Base-by-base conservation (phyloP, 2,329 filamentous ascomycete species). In the Fusarium equiseti region DNA sequence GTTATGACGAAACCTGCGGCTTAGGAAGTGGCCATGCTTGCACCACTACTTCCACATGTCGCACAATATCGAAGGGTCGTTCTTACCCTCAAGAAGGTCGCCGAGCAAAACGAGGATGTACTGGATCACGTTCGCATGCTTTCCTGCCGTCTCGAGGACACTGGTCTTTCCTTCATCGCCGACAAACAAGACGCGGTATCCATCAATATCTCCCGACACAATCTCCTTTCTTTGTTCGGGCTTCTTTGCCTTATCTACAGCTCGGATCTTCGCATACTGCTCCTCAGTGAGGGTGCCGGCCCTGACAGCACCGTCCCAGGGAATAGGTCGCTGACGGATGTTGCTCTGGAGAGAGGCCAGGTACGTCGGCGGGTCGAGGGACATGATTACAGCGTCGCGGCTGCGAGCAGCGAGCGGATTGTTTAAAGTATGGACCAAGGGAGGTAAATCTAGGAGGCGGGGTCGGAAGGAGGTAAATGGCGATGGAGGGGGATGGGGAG, bases 291-390 rank as follows among this genome's bases (percentile, higher is more conserved):
- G 92, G 78, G 94, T 96, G 81, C 95, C 94, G 75, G 94, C 94
- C 81, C 96, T 90, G 73, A 97, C 94, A 77, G 95, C 95, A 77
- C 95, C 95, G 82, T 98, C 95, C 96, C 96, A 99, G 63, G 95
- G 95, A 83, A 99, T 97, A 72, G 95, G 95, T 74, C 96, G 90
- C 79, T 93, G 92, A 79, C 96, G 93, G 81, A 98, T 97, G 86
- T 98, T 98, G 89, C 93, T 97, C 85, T 97, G 95, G 75, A 98
- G 88, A 74, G 94, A 95, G 79, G 84, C 83, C 62, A 90, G 90
- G 82, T 98, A 98, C 64, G 93, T 92, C 64, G 95, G 95, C 75
- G 94, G 92, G 80, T 98, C 94, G 81, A 97, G 89, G 80, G 94
- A 95, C 95, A 98, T 98, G 75, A 57, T 77, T 77, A 68, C 68